Evolutionary conservation across 2,329 filamentous ascomycete species (phyloP).

Genomic region (Penicillium crustosum): DNA sequence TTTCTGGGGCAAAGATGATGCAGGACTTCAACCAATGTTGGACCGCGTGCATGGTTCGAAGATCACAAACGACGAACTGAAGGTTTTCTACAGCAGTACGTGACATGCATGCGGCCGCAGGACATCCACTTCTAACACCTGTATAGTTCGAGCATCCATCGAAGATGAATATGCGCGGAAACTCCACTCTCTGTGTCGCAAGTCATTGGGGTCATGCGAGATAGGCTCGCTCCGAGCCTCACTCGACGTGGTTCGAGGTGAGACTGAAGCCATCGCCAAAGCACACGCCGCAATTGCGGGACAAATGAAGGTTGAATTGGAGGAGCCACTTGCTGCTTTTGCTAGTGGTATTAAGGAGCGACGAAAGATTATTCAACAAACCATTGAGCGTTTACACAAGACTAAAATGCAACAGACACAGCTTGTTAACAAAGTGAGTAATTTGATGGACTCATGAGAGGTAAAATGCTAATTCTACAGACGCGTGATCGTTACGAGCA

Average conservation of each 20-base stretch:
- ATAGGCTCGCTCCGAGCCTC: constrained; percentile 78
- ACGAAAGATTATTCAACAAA: constrained; percentile 91
- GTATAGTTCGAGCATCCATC: constrained; percentile 74
- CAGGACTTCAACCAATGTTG: constrained; percentile 84
- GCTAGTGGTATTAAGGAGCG: constrained; percentile 94
- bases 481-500: constrained; percentile 94
- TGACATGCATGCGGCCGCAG: constrained; percentile 3
- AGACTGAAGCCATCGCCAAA: constrained; percentile 91
- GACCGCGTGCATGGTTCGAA: constrained; percentile 95
- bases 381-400: constrained; percentile 92
- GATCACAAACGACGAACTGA: constrained; percentile 89
- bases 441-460: no score
- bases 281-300: constrained; percentile 84
- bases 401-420: constrained; percentile 89
- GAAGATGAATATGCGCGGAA: constrained; percentile 97
- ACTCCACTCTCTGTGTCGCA: constrained; percentile 78
- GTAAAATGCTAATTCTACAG: constrained; percentile 43
- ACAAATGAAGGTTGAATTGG: constrained; percentile 95
- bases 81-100: constrained; percentile 81
- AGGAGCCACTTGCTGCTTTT: constrained; percentile 90
- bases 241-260: constrained; percentile 81
- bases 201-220: constrained; percentile 85
- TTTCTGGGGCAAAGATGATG: constrained; percentile 99
- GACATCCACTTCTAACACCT: neutral
- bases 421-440: constrained; percentile 79